A percentile compares a stretch with the other conserved stretches of the same genome.
These are phyloP conservation scores for Mimosa pudica DNA, from an alignment of 306 rosid species.

Conservation along the genomic window DNA sequence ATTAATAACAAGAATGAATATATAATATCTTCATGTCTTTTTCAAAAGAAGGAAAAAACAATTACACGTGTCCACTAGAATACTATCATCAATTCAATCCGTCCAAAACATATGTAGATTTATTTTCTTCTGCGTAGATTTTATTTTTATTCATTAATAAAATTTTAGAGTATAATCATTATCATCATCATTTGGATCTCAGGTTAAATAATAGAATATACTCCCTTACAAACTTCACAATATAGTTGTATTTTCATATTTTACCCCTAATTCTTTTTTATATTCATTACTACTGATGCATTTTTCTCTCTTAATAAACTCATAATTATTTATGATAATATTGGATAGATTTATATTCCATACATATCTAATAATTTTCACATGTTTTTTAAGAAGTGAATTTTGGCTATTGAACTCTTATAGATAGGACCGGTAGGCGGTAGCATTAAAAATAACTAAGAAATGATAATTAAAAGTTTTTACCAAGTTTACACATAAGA, in stretches of 20 bases:
- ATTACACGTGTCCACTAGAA: not conserved
- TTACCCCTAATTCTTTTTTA: too few relatives aligned
- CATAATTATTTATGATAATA: too few relatives aligned
- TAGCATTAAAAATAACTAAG: not conserved
- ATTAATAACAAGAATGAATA: too few relatives aligned
- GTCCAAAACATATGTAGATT: not conserved
- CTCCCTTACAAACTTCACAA: not conserved
- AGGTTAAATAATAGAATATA: not conserved
- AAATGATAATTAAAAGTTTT: not conserved
- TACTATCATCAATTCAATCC: not conserved
- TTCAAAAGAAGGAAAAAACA: not conserved
- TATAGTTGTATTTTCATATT: too few relatives aligned
- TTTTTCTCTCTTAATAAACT: too few relatives aligned
- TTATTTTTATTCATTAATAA: not conserved
- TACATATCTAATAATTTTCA: too few relatives aligned
- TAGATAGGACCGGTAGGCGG: too few relatives aligned
- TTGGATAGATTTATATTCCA: too few relatives aligned
- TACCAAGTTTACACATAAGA: not conserved
- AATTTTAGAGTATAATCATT: not conserved
- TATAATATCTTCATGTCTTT: not conserved
- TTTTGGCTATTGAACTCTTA: too few relatives aligned
- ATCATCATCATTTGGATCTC: not conserved
- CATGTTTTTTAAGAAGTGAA: too few relatives aligned
- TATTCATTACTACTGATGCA: too few relatives aligned
- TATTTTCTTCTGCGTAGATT: not conserved